Percentiles rank a stretch among this genome's conserved stretches.
phyloP scores from a whole-genome alignment of 345 rosid species.

The Raphanus sativus region DNA sequence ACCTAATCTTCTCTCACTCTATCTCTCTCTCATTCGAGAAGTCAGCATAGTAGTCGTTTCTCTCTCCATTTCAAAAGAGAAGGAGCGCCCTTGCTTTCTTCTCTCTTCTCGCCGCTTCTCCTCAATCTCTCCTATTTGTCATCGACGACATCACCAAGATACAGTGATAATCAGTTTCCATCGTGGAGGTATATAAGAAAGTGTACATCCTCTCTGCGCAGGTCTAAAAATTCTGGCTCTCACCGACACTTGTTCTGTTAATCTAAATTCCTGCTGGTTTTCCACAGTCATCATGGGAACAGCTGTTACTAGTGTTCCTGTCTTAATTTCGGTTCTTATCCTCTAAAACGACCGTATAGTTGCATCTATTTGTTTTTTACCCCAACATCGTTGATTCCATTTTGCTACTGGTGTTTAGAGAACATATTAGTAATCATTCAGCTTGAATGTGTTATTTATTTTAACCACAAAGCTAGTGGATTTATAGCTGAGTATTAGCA shows the following conservation, averaged over 20 bases:
- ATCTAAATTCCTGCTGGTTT: neutral
- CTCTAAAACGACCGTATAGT: neutral
- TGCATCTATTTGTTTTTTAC: neutral
- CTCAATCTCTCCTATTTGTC: constrained; percentile 7
- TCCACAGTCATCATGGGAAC: too few species aligned
- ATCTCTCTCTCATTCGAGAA: neutral
- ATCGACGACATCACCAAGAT: neutral
- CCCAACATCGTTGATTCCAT: neutral
- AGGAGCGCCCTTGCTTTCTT: constrained; percentile 20
- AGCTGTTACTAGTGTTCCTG: neutral
- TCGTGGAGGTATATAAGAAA: neutral
- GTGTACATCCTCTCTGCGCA: neutral
- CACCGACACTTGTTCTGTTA: constrained; percentile 32
- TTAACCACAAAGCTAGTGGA: neutral
- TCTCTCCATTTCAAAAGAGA: constrained; percentile 27
- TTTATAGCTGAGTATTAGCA: too few species aligned
- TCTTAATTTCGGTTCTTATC: neutral
- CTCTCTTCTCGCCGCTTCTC: neutral
- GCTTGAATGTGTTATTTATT: neutral
- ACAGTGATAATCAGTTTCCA: neutral
- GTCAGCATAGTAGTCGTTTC: neutral
- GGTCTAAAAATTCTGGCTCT: too few species aligned
- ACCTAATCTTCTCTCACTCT: constrained; percentile 4
- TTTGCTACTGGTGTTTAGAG: neutral
- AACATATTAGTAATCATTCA: neutral